Evolutionary conservation across 805 yeast genomes (phyloP).

Genomic region (Metschnikowia colocasiae): DNA sequence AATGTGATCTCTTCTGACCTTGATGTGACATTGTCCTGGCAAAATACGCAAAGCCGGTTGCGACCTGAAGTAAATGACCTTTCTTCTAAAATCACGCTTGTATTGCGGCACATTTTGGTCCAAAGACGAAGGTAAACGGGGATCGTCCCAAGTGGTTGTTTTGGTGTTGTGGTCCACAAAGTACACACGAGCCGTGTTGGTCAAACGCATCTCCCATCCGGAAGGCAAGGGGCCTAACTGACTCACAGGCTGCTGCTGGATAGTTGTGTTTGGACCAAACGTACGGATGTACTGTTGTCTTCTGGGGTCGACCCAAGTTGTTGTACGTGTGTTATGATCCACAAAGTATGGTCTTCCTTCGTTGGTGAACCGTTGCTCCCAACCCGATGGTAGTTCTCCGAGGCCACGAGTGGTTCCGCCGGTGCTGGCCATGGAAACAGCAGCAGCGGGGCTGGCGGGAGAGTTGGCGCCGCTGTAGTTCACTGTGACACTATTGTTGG

Average conservation of each 20-base stretch:
- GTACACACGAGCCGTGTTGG: conserved; percentile 97
- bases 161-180: conserved; percentile 99
- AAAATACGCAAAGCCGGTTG: conserved; percentile 96
- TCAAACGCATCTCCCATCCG: conserved; percentile 99
- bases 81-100: conserved; percentile 97
- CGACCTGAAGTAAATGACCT: conserved; percentile 93
- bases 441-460: conserved; percentile 63
- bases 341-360: conserved; percentile 98
- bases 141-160: conserved; percentile 99
- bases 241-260: conserved; percentile 96
- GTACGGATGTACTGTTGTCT: conserved; percentile 97
- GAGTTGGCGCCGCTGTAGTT: conserved; percentile 42
- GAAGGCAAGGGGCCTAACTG: conserved; percentile 97
- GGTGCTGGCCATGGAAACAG: conserved; percentile 64
- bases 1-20: conserved; percentile 93
- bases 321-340: conserved; percentile 98
- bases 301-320: conserved; percentile 99
- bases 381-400: conserved; percentile 96
- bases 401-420: conserved; percentile 93
- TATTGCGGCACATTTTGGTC: conserved; percentile 99
- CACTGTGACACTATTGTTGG: conserved; percentile 46
- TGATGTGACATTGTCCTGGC: conserved; percentile 98
- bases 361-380: conserved; percentile 98
- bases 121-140: conserved; percentile 92
- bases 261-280: conserved; percentile 85